Evolutionary conservation across 495 filamentous ascomycete genomes (phyloP).

Genomic region (Beverwykella pulmonaria): DNA sequence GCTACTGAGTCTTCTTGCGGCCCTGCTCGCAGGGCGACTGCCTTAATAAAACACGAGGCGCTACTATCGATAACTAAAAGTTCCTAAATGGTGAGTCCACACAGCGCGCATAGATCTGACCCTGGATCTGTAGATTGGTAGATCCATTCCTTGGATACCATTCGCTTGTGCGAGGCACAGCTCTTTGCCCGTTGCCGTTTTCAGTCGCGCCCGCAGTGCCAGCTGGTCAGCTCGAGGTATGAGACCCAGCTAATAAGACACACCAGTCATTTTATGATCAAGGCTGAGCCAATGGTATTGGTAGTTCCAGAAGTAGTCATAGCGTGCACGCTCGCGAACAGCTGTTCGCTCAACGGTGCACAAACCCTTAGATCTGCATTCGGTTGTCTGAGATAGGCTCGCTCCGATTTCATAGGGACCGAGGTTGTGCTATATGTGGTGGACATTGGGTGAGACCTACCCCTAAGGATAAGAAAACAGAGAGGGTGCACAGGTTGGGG

Average conservation of each 20-base stretch:
- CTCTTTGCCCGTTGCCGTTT: neutral
- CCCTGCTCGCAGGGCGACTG: neutral
- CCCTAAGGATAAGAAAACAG: neutral
- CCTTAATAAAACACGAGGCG: neutral
- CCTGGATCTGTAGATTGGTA: neutral
- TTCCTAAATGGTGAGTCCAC: no score
- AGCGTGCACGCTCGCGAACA: neutral
- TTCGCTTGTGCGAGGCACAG: neutral
- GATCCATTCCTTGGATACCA: neutral
- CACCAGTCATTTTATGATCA: neutral
- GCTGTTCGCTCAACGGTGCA: neutral
- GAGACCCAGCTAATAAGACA: neutral
- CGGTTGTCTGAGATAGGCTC: neutral
- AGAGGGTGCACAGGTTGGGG: neutral
- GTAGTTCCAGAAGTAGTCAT: neutral
- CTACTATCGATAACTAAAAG: no score
- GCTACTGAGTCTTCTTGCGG: neutral
- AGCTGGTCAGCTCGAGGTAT: neutral
- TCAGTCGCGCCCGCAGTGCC: neutral
- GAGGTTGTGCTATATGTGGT: neutral
- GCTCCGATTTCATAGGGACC: neutral
- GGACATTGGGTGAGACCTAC: neutral
- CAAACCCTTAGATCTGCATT: neutral
- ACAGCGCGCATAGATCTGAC: neutral
- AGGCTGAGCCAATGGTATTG: slow-evolving; percentile 1